phyloP scores from a whole-genome alignment of 805 yeast species.

The Metschnikowia reukaufii region DNA sequence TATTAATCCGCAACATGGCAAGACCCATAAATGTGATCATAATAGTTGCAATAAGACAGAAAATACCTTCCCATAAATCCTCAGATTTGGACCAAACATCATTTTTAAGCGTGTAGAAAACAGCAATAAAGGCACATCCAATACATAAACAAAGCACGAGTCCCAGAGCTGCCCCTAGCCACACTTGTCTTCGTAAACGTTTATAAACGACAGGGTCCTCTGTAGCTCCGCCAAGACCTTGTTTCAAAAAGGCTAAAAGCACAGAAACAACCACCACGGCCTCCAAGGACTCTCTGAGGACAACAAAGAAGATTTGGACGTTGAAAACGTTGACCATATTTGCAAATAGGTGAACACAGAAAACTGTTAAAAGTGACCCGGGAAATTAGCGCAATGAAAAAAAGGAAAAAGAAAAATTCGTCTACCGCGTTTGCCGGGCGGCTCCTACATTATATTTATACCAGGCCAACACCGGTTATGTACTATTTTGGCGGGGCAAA shows the following conservation, averaged over 20 bases:
- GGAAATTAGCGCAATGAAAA: too few relatives aligned
- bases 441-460: not conserved
- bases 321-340: conserved; percentile 44
- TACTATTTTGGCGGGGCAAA: too few relatives aligned
- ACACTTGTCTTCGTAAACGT: conserved; percentile 72
- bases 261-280: conserved; percentile 92
- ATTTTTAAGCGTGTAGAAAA: conserved; percentile 74
- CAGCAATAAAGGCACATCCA: conserved; percentile 95
- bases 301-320: conserved; percentile 80
- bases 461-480: not conserved
- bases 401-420: not conserved
- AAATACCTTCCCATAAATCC: conserved; percentile 96
- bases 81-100: conserved; percentile 88
- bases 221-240: conserved; percentile 64
- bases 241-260: conserved; percentile 85
- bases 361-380: too few relatives aligned
- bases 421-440: not conserved
- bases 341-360: too few relatives aligned
- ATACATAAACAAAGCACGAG: conserved; percentile 74
- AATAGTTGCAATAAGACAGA: conserved; percentile 84
- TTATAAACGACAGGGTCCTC: conserved; percentile 56
- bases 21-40: conserved; percentile 93
- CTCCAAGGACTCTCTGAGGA: conserved; percentile 90
- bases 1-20: conserved; percentile 92
- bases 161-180: conserved; percentile 79